Evolutionary conservation across 202 grass and related monocot genomes (phyloP), one percentile per base, ranked within the genome.

Genomic region (Dendrocalamus latiflorus): DNA sequence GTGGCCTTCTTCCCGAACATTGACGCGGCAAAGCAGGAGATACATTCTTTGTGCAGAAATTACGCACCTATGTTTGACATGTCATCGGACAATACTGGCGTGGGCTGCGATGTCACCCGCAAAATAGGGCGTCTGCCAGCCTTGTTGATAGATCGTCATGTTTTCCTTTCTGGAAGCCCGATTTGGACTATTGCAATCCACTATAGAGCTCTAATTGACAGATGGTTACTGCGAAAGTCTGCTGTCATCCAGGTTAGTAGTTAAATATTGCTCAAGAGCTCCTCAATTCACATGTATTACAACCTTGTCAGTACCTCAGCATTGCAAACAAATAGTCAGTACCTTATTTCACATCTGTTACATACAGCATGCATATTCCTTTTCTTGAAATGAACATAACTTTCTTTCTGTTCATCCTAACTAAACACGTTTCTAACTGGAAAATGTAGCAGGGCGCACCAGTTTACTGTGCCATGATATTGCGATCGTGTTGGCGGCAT

Each of bases 231-330:
- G 3, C 66, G 43, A 21, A 67, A 66, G 47, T 60, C 66, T 50
- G n/a, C 77, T 26, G 41, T 43, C 68, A 49, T 75, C 47, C 72
- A 89, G 88, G 88, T 89, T 39, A 82, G 88, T 37, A 56, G 47
- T 38, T 38, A 67, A 55, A 48, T 81, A 3, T n/a, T 61, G 20
- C 65, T 56, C 11, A 33, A 57, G 37, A 48, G 5, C 34, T 30
- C 57, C 20, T 70, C 43, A 26, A 37, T 69, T 61, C 22, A 62
- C 25, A 13, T 75, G 41, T 28, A 61, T 37, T 68, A 48, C 11
- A 39, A 15, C 15, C 18, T 54, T 85, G 3, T 74, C 17, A 38
- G 8, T 26, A 70, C 9, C 4, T 74, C 13, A 59, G 43, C 21
- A 39, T 34, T 68, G 22, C 59, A 83, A 13, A 64, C 17, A 33